Evolutionary conservation across 768 basidiomycete species (phyloP), one percentile per base, ranked within the genome.

Genomic region (Kwoniella newhampshirensis): DNA sequence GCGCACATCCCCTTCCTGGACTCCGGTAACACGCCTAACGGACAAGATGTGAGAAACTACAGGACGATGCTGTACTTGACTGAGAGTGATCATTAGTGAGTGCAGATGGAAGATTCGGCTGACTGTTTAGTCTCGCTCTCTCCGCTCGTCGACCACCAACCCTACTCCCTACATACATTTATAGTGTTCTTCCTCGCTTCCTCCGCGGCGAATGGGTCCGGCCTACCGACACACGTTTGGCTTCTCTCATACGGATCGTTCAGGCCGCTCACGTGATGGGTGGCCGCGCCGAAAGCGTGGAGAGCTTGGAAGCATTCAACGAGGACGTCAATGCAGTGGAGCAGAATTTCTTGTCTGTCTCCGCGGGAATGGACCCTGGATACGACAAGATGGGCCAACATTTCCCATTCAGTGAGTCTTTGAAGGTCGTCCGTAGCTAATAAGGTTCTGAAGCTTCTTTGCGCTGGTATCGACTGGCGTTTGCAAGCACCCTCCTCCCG

Each of bases 71-170:
- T 57, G 13, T 61, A 61, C 35, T 28, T 61, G 36, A 56, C 59
- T 3, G 59, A 61, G 35, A 61, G 59, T 30, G 59, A 61, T 46
- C 49, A 56, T 30, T 61, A 61, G 59, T 61, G 54, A 50, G 59
- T 42, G 12, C 7, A 18, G 18, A 12, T 23, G 9, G 4, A 4
- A 17, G 27, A 35, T 37, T n/a, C 2, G 2, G 20, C 30, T 45
- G 35, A 53, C 20, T 28, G 26, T 45, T 18, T 28, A 61, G 59
- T 23, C 41, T 61, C 3, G 54, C 59, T n/a, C 36, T 61, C 7
- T 56, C 54, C 7, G 43, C 57, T 21, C 41, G 51, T 15, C 50
- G 51, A 9, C 25, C 30, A 8, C 51, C 57, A 7, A 59, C 50
- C 17, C 51, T 60, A 1, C 12, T 15, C 15, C 43, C 53, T 13